Percentiles rank a stretch among this genome's conserved stretches.
phyloP scores from a whole-genome alignment of 305 asterid genomes.

The Ajuga reptans region DNA sequence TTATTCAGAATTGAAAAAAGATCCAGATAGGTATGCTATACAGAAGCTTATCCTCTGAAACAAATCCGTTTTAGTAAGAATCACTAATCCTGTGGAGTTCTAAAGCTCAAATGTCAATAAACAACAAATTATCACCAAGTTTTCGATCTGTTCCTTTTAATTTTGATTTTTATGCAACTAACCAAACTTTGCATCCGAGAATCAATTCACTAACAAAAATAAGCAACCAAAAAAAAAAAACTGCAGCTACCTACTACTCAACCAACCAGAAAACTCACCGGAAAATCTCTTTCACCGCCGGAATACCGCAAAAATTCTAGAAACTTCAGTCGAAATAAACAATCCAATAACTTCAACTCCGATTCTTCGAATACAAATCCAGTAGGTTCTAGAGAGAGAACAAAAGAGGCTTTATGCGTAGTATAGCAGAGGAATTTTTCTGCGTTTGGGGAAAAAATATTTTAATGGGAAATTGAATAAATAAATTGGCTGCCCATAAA shows the following conservation, averaged over 20 bases:
- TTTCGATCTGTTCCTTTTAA: background rate
- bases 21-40: background rate
- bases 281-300: constrained; percentile 18
- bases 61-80: background rate
- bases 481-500: constrained; percentile 17
- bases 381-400: constrained; percentile 23
- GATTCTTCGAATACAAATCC: constrained; percentile 8
- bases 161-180: background rate
- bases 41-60: background rate
- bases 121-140: background rate
- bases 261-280: constrained; percentile 27
- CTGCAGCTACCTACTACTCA: constrained; percentile 13
- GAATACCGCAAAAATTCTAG: background rate
- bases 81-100: constrained; percentile 7
- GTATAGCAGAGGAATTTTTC: background rate
- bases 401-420: background rate
- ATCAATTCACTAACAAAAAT: background rate
- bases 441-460: background rate
- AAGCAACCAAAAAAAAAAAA: constrained; percentile 1
- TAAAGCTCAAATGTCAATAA: background rate
- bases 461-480: background rate
- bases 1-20: background rate
- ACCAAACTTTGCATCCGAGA: background rate
- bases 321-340: constrained; percentile 3
- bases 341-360: constrained; percentile 9